Base-by-base conservation (phyloP, 2,329 filamentous ascomycete genomes). In the Ambrosiella beaveri region DNA sequence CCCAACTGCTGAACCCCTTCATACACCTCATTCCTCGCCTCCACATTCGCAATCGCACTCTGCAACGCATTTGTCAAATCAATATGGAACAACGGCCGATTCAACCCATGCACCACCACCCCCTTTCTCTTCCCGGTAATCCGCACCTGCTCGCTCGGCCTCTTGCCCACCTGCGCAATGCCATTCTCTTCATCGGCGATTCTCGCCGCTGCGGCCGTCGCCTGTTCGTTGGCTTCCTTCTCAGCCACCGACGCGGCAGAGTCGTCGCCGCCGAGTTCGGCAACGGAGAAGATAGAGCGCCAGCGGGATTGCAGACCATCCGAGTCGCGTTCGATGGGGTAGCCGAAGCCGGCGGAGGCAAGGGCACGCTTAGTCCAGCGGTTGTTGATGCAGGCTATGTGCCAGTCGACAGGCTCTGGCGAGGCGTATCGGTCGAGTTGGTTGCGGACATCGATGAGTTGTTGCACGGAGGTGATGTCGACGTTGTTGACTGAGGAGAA, bases 201-300 rank as follows among this genome's bases (percentile, higher is more conserved):
- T 15, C 56, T 45, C 4, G 56, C 52, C 7, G 56, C 52, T 2
- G 56, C 52, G 8, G 56, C 52, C 35, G 51, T 54, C 7, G 57
- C 54, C 19, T 58, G 76, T 65, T 80, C 76, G 66, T 85, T 84
- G 57, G 78, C 76, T 35, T 76, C 72, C 35, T 76, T 72, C 64
- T 90, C 84, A 0, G 86, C 86, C 7, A 74, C 74, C 0, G 80
- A 80, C 1, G 85, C 84, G 0, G 86, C 86, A 3, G 84, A 87
- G 57, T 81, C 71, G 3, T 74, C 73, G 17, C 88, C 85, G 62
- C 88, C 82, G 62, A 94, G 82, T 66, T 95, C 88, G 1, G 91
- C 88, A 19, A 97, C 88, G 66, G 82, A 89, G 75, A 95, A 97
- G 63, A 97, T 89, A n/a, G 89, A 87, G 68, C 88, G 90, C 91